These are phyloP conservation scores for Diaporthe destruens DNA, from an alignment of 2,329 filamentous ascomycete genomes.

Conservation along the genomic window DNA sequence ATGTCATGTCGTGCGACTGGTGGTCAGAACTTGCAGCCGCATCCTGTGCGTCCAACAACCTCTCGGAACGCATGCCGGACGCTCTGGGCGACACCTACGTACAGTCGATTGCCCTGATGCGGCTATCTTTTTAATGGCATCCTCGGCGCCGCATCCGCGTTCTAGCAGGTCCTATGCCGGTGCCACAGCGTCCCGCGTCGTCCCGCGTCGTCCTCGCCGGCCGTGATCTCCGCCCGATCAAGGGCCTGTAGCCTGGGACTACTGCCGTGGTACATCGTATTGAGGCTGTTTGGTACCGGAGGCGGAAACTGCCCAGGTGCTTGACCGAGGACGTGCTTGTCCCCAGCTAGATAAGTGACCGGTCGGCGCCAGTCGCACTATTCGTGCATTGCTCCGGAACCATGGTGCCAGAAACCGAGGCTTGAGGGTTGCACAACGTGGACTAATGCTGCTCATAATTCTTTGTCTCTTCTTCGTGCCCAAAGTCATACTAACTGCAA, in stretches of 20 bases:
- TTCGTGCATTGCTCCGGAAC: neutral
- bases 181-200: slow-evolving; percentile 1
- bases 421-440: slow-evolving; percentile 20
- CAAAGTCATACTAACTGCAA: slow-evolving; percentile 5
- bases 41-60: neutral
- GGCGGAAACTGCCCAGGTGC: neutral
- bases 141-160: slow-evolving; percentile 5
- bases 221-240: slow-evolving; percentile 3
- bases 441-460: slow-evolving; percentile 10
- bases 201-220: neutral
- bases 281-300: neutral
- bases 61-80: slow-evolving; percentile 11
- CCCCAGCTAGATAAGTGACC: neutral
- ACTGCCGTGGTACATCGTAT: slow-evolving; percentile 24
- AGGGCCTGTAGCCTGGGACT: neutral
- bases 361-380: neutral
- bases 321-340: slow-evolving; percentile 2
- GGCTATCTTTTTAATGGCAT: slow-evolving; percentile 7
- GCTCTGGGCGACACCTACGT: too few relatives aligned
- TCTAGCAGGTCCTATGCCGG: neutral
- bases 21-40: neutral
- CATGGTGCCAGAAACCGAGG: neutral
- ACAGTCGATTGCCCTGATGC: neutral
- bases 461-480: neutral
- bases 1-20: neutral